Evolutionary conservation across 202 grass and related monocot genomes (phyloP).

Genomic region (Cymbopogon flexuosus): DNA sequence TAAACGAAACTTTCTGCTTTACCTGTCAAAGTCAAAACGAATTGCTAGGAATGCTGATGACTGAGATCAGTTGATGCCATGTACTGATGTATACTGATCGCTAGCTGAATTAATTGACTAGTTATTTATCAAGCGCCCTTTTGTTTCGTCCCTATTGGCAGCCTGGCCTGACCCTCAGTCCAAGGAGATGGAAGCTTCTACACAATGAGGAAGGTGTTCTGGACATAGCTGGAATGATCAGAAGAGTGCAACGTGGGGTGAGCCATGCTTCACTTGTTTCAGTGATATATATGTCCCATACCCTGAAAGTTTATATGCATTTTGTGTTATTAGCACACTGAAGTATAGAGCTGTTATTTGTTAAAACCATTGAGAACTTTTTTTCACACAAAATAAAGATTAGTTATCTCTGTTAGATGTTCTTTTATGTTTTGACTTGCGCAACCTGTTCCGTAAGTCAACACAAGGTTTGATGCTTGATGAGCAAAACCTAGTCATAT

Average conservation of each 20-base stretch:
- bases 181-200: conserved; percentile 76
- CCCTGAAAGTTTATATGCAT: background rate
- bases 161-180: conserved; percentile 75
- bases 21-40: background rate
- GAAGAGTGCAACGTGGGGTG: conserved; percentile 77
- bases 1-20: background rate
- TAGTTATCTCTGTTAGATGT: background rate
- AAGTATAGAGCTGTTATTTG: conserved; percentile 1
- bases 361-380: background rate
- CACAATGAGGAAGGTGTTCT: conserved; percentile 70
- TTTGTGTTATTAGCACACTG: background rate
- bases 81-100: background rate
- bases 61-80: background rate
- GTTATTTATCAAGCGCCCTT: background rate
- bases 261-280: background rate
- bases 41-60: background rate
- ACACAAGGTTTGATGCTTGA: background rate
- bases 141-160: conserved; percentile 19
- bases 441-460: background rate
- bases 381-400: background rate
- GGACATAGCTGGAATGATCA: conserved; percentile 64
- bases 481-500: background rate
- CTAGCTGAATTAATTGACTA: background rate
- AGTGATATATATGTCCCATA: background rate
- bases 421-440: background rate